Evolutionary conservation across 1,284 basidiomycete species (phyloP), one percentile per base, ranked within the genome.

Genomic region (Cryptococcus deneoformans): DNA sequence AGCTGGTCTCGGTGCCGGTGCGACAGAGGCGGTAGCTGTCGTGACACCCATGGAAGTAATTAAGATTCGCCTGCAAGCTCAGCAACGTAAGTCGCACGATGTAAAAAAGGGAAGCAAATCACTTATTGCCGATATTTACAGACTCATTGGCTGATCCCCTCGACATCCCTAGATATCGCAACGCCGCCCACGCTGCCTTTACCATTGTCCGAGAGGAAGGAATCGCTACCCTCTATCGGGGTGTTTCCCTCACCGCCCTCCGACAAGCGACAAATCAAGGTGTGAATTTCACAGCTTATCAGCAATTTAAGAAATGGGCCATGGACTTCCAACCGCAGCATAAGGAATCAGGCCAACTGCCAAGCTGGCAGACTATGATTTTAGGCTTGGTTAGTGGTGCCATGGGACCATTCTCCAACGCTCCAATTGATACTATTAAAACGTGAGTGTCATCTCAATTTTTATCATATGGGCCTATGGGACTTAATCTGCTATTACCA

Each of bases 1-100:
- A 50, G 92, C 92, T 67, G 95, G 95, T 72, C 82, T 99, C 35
- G 91, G 88, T 53, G 95, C 95, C 10, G 95, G 95, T 54, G 89
- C 89, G 14, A 92, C 93, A 1, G 95, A 96, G 79, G 95, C 95
- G 6, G 86, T 99, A 14, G 82, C 86, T 9, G 92, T 99, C 43
- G 95, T 99, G 10, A 96, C 91, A 57, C 95, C 95, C 0, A 99
- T 99, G 95, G 95, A 99, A 76, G 95, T 99, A 46, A 91, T 99
- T 74, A 99, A 99, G 82, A 99, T 99, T 73, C 87, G 96, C 55
- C 81, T 99, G 67, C 95, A 99, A 79, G 95, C 96, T 6, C 96
- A 99, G 76, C 90, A 92, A 75, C 95, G 72, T 73, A 53, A 64
- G 71, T 12, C 3, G 20, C 39, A 45, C 49, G 4, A 20, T 20